Base-by-base conservation (phyloP, 2,329 filamentous ascomycete genomes). In the Trichoderma lentiforme region DNA sequence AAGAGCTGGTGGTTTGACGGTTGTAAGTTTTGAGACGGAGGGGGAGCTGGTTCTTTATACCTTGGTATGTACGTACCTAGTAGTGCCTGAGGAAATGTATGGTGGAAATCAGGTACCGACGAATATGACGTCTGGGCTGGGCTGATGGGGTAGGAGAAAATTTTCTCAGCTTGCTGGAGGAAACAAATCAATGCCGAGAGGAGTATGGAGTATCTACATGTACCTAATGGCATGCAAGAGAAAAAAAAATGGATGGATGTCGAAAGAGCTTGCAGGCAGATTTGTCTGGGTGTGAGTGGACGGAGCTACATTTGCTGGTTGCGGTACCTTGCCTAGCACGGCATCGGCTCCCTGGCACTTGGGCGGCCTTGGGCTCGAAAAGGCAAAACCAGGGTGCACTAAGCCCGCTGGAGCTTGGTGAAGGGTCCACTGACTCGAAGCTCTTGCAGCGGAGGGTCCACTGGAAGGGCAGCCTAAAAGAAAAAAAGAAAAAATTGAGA, bases 211-310 rank as follows among this genome's bases (percentile, higher is more conserved):
- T 4, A 21, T 21, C 43, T 47, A 47, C 39, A 3, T 18, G 15
- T 39, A 58, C 18, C 32, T 14, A 60, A 58, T 24, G n/a, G 57
- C 57, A 34, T 21, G 30, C 43, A 47, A 36, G 43, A 51, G 53
- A 36, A 36, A 65, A 60, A 60, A 47, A 47, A 69, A 18, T 36
- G 34, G 61, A 26, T 18, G 26, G 15, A 57, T 14, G 21, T 66
- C 62, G 51, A 71, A 63, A 36, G 69, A 71, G 69, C 69, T 71
- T 60, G 69, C 69, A 61, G 53, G 69, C 69, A 61, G 53, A 12
- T 60, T 53, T 28, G 26, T 1, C 5, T 32, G 14, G 36, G 36
- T 69, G 53, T 68, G 64, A 34, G 65, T 68, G 66, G 24, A 60
- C n/a, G 69, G 47, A 58, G 57, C 56, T 30, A 21, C 21, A 21